Base-by-base conservation (phyloP, 2,329 filamentous ascomycete species). In the Ophiostoma montium region DNA sequence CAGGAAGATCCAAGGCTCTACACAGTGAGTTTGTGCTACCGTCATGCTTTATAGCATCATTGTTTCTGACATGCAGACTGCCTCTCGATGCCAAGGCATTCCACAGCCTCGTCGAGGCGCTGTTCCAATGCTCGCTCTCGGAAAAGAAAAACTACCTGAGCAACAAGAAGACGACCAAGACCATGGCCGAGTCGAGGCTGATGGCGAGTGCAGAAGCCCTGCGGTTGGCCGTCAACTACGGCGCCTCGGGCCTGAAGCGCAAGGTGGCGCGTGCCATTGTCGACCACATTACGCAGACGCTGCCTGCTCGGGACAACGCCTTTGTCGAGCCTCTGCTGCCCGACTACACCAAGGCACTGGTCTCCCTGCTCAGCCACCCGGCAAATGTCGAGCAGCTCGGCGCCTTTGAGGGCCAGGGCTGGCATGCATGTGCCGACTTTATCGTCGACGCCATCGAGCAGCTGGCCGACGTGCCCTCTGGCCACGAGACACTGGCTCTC, bases 341-440 rank as follows among this genome's bases (percentile, higher is more conserved):
- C 45, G 80, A 92, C 59, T 94, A 95, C 61, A 73, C 86, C 56
- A 94, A 86, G 66, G 76, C 80, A 18, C 67, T 98, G 55, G 70
- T 75, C 5, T 71, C 75, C 27, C 65, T 95, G 3, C 72, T 96
- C 16, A 76, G 79, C 38, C 77, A 84, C 57, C 77, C 79, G 42
- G 75, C 86, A 16, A 87, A 94, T 62, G 79, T 84, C 27, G 94
- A 96, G 63, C 81, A 88, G 58, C 70, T 96, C 12, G 74, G 78
- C 11, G 65, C 70, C 21, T 63, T 68, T 15, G 62, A 67, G 3
- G 69, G 68, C 18, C 70, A 77, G 13, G 72, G 78, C 50, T 95
- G 89, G 88, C 67, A 78, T 44, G 65, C 67, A 10, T 76, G 82
- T 46, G 73, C 84, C 15, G 72, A 80, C 46, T 92, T 96, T 58